These are phyloP conservation scores for Chenopodium berlandieri DNA, from an alignment of 148 eudicot species.

Conservation along the genomic window DNA sequence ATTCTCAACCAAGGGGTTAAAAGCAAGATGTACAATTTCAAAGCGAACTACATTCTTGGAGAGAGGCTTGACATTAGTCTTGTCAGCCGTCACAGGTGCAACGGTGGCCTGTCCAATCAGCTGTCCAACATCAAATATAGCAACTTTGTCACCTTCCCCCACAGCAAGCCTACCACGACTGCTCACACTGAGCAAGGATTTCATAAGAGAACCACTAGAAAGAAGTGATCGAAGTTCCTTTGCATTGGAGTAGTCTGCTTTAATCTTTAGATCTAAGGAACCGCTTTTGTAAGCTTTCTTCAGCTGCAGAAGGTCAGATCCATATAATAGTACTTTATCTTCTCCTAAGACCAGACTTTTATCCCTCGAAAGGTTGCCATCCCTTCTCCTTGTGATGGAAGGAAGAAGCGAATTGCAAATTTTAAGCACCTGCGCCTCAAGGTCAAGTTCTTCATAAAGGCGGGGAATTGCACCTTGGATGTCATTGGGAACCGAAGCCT, in stretches of 20 bases:
- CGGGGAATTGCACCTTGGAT: slow-evolving; percentile 61
- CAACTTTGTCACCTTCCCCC: slow-evolving; percentile 99
- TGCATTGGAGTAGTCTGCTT: slow-evolving; percentile 94
- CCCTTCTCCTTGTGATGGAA: slow-evolving; percentile 63
- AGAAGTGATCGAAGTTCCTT: slow-evolving; percentile 89
- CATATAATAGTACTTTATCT: slow-evolving; percentile 61
- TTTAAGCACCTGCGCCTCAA: slow-evolving; percentile 74
- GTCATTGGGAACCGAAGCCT: slow-evolving; percentile 72
- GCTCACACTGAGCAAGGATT: slow-evolving; percentile 92
- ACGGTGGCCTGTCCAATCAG: slow-evolving; percentile 95
- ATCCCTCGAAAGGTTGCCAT: slow-evolving; percentile 67
- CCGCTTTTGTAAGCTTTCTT: slow-evolving; percentile 99
- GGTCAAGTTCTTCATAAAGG: slow-evolving; percentile 75
- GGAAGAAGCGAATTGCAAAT: slow-evolving; percentile 78
- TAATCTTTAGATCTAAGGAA: slow-evolving; percentile 87
- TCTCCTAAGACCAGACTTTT: slow-evolving; percentile 53
- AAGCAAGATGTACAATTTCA: slow-evolving; percentile 93
- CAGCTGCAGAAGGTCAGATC: slow-evolving; percentile 78
- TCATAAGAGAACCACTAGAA: slow-evolving; percentile 87
- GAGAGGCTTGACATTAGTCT: slow-evolving; percentile 94
- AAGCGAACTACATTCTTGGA: slow-evolving; percentile 94
- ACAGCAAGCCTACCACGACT: slow-evolving; percentile 96
- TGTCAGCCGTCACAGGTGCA: slow-evolving; percentile 96
- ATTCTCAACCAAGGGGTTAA: slow-evolving; percentile 86
- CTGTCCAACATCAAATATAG: slow-evolving; percentile 98